Base-by-base conservation (phyloP, 345 rosid species). In the Linum usitatissimum region DNA sequence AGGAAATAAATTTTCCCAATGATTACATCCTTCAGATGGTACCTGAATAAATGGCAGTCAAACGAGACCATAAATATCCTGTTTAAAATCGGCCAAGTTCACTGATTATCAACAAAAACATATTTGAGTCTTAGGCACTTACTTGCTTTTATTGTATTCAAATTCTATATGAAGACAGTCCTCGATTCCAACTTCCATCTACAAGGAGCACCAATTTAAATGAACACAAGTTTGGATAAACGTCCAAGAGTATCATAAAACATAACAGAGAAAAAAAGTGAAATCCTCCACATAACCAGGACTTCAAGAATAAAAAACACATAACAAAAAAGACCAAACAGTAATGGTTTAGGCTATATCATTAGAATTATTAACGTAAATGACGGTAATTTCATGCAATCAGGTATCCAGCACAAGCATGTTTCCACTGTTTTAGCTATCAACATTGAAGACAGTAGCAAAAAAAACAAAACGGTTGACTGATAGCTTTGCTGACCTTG, bases 131-230 rank as follows among this genome's bases (percentile, higher is more conserved):
- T 8, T 14, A 10, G 15, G 15, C 17, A 60, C 63, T 31, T 34
- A 60, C 63, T 60, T 60, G 63, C 63, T 60, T 36, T 60, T 60
- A 9, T 19, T 60, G 48, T 60, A 60, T 19, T 60, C 63, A 60
- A 60, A 60, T 40, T 60, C 63, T 30, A 60, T 60, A 18, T 60
- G 63, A 34, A 60, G 49, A 40, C 63, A 60, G 34, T 60, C 63
- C 48, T 60, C 63, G 18, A 60, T 60, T 60, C 63, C 63, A 31
- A 60, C 63, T 60, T 60, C 63, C 63, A 60, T 60, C 63, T 60
- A 21, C 63, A 36, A 34, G 8, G 18, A 9, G 13, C 18, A 20
- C 18, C 34, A 21, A 23, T 18, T 23, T 23, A 23, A 23, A 0
- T 23, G 28, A 23, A 23, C 18, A 18, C 21, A 55, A 55, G 30